Evolutionary conservation across 805 yeast genomes (phyloP).

Genomic region (Komagataella populi): DNA sequence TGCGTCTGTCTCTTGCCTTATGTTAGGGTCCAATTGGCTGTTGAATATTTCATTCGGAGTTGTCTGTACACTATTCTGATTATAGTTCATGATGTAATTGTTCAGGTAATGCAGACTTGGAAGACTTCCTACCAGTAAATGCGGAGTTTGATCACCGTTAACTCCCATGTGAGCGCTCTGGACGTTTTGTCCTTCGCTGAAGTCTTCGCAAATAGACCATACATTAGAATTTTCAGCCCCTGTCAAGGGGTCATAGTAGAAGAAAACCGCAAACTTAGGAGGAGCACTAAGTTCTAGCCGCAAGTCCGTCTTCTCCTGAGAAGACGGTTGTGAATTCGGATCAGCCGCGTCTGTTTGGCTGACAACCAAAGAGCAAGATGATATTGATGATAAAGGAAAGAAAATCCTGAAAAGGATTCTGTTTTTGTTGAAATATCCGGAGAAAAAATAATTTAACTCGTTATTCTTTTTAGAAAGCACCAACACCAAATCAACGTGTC

Average conservation of each 20-base stretch:
- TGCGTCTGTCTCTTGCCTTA: neutral
- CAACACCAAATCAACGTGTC: slow-evolving; percentile 57
- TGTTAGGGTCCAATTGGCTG: neutral
- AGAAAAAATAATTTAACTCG: slow-evolving; percentile 68
- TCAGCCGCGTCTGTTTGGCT: slow-evolving; percentile 19
- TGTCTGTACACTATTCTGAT: neutral
- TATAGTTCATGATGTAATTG: slow-evolving; percentile 9
- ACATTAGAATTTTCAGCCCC: slow-evolving; percentile 39
- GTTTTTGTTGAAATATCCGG: slow-evolving; percentile 54
- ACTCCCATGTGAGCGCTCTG: slow-evolving; percentile 45
- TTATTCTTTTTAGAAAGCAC: slow-evolving; percentile 54
- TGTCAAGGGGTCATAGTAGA: slow-evolving; percentile 34
- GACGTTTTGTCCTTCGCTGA: slow-evolving; percentile 75
- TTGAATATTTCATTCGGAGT: neutral
- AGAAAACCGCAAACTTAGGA: slow-evolving; percentile 72
- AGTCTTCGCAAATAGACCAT: slow-evolving; percentile 77
- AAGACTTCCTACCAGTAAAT: slow-evolving; percentile 45
- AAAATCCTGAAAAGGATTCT: slow-evolving; percentile 62
- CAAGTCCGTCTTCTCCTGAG: slow-evolving; percentile 17
- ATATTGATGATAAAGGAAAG: slow-evolving; percentile 49
- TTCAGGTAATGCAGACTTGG: slow-evolving; percentile 19
- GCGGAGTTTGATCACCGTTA: slow-evolving; percentile 54
- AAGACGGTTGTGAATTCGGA: slow-evolving; percentile 34
- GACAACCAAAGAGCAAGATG: slow-evolving; percentile 41
- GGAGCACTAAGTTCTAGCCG: slow-evolving; percentile 27